Conservation (phyloP, 352 stramenopile species). For the Phytophthora fragariae region DNA sequence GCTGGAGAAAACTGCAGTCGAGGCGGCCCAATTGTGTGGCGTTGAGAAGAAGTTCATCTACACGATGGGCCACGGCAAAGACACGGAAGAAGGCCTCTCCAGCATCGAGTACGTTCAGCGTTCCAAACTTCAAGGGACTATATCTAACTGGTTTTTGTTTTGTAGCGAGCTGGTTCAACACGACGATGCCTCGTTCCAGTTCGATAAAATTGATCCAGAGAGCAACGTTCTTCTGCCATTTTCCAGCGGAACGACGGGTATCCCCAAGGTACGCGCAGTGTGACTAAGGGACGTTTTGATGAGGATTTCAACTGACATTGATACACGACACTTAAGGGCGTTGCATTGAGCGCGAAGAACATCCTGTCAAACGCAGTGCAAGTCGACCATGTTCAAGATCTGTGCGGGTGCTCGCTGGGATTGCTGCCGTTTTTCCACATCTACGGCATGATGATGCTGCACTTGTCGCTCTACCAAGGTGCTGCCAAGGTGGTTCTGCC, state of each 20-base stretch:
- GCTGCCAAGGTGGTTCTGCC: slow-evolving; percentile 85
- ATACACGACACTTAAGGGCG: slow-evolving; percentile 45
- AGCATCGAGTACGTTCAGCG: slow-evolving; percentile 55
- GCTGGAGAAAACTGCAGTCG: slow-evolving; percentile 52
- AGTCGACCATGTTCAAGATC: slow-evolving; percentile 62
- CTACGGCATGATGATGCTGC: slow-evolving; percentile 86
- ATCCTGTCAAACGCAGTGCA: slow-evolving; percentile 91
- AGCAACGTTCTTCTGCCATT: slow-evolving; percentile 1
- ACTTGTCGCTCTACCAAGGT: slow-evolving; percentile 82
- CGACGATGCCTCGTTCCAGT: slow-evolving; percentile 35
- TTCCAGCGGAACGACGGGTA: not conserved
- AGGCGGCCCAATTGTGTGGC: slow-evolving; percentile 44
- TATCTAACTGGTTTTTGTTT: not conserved
- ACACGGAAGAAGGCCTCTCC: slow-evolving; percentile 41
- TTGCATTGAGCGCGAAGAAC: slow-evolving; percentile 87
- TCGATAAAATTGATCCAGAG: not conserved
- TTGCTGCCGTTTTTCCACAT: slow-evolving; percentile 96
- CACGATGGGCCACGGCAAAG: slow-evolving; percentile 46
- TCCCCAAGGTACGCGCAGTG: not conserved
- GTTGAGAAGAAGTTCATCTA: slow-evolving; percentile 53
- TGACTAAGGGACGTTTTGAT: not conserved
- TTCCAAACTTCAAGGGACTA: not conserved
- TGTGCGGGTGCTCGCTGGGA: slow-evolving; percentile 47
- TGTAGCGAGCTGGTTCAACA: slow-evolving; percentile 53
- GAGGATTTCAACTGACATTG: not conserved